Base-by-base conservation (phyloP, 2,329 filamentous ascomycete genomes). In the Colletotrichum nymphaeae region DNA sequence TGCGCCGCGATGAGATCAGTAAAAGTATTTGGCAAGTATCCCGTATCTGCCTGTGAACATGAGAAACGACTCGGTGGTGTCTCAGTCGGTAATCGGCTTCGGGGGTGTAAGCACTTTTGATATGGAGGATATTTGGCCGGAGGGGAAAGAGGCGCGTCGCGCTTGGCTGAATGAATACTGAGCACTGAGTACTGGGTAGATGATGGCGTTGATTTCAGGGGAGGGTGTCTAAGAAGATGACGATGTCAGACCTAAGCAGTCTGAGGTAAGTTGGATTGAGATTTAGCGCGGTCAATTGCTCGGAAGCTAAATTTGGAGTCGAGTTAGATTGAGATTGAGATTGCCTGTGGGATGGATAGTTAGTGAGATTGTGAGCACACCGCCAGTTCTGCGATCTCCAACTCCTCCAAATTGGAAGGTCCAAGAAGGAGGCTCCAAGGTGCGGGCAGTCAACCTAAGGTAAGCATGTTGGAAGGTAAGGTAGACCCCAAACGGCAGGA, bases 11-110 rank as follows among this genome's bases (percentile, higher is more conserved):
- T 32, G 32, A 32, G 26, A 26, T 26, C 26, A 26, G 26, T 26
- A 26, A 4, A 4, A 26, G 26, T 26, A 4, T 30, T 30, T 30
- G 28, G 28, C 28, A 30, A 30, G 28, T 26, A 26, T 30, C 28
- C 8, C 35, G 4, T 37, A 37, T 11, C 12, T 5, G 11, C 12
- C 12, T 1, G 5, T 7, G 14, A 42, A 19, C 5, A 8, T 19
- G 16, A 5, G 2, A 42, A 42, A 42, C 2, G 16, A 19, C 37
- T 3, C 14, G 6, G 16, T 16, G 5, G 37, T 42, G 2, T 42
- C 37, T 42, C 5, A 6, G 14, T 0, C 2, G 6, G 2, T 7
- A 42, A 16, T 3, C 2, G 37, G 6, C 3, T 3, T 0, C 14
- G 14, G 37, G 37, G 6, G 37, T 42, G 37, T 2, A 19, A 5